Evolutionary conservation across 306 rosid genomes (phyloP), one percentile per base, ranked within the genome.

Genomic region (Adenanthera pavonina): DNA sequence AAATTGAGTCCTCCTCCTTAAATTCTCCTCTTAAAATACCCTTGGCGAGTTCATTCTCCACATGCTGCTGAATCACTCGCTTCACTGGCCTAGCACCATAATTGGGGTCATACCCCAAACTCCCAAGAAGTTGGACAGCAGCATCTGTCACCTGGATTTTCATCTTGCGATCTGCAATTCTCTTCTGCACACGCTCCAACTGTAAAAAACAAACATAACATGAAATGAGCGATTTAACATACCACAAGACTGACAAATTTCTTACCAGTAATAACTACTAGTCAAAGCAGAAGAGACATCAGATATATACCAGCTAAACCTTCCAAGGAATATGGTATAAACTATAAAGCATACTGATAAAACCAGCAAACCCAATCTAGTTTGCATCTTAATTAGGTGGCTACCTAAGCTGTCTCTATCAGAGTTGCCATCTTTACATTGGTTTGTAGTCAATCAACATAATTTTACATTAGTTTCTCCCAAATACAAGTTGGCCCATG

Each of bases 61-160:
- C 92, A 33, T 92, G 80, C 81, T 95, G 98, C 48, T 93, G 99
- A 75, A 95, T 95, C 83, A 95, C 99, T 78, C 98, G 87, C 91
- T 95, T 95, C 52, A 95, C 99, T 3, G 99, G 98, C 83, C 99
- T 92, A 35, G 99, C 99, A 16, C 98, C 99, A 6, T 93, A 95
- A 88, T 87, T 95, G 1, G 99, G 98, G 67, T 95, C 98, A 35
- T 95, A 95, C 9, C 99, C 99, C 3, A 95, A 94, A 81, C 83
- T 90, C 60, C 94, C 98, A 48, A 95, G 99, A 79, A 93, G 98
- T 83, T 92, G 86, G 77, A 92, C 59, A 3, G 98, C 97, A 64
- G 96, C 93, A 14, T 95, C 97, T 2, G 91, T 92, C 80, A 95
- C 94, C 67, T 54, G 77, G 71, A 92, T 81, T 44, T 70, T 92